Percentiles rank a stretch among this genome's conserved stretches.
phyloP scores from a whole-genome alignment of 805 yeast genomes.

The Kodamaea fukazawae region DNA sequence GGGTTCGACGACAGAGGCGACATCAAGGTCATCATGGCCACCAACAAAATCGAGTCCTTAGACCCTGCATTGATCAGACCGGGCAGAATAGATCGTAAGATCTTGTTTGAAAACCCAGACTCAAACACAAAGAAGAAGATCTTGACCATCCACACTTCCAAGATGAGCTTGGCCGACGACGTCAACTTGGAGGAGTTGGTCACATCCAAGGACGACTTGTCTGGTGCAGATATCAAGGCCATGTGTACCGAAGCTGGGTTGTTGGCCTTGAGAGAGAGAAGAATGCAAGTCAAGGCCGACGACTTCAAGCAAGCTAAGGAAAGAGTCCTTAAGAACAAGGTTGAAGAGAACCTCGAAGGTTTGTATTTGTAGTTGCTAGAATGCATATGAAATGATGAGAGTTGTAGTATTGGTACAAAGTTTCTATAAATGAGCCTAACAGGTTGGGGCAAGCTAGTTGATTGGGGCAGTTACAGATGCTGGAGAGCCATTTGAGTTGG shows the following conservation, averaged over 20 bases:
- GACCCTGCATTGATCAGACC: slow-evolving; percentile 97
- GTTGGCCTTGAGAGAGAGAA: slow-evolving; percentile 90
- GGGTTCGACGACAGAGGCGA: slow-evolving; percentile 98
- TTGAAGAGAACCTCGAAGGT: slow-evolving; percentile 94
- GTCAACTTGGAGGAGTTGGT: slow-evolving; percentile 88
- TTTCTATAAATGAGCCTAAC: neutral
- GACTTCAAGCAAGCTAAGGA: slow-evolving; percentile 94
- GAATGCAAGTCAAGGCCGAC: slow-evolving; percentile 95
- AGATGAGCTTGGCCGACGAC: slow-evolving; percentile 86
- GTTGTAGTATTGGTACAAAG: neutral
- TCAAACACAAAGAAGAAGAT: slow-evolving; percentile 90
- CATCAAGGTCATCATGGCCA: slow-evolving; percentile 97
- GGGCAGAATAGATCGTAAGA: slow-evolving; percentile 95
- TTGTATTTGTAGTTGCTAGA: slow-evolving; percentile 57
- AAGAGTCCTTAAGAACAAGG: slow-evolving; percentile 92
- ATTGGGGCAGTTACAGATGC: too few relatives aligned
- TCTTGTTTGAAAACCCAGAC: slow-evolving; percentile 94
- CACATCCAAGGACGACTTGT: slow-evolving; percentile 85
- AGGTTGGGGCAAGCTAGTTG: too few relatives aligned
- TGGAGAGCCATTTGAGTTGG: too few relatives aligned
- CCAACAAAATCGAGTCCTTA: slow-evolving; percentile 87
- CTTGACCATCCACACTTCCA: slow-evolving; percentile 85
- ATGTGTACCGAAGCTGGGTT: slow-evolving; percentile 97
- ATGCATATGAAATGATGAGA: neutral
- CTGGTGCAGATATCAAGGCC: slow-evolving; percentile 97